A percentile compares a stretch with the other conserved stretches of the same genome.
phyloP scores from a whole-genome alignment of 2,329 filamentous ascomycete genomes.

The Lanzia echinophila region DNA sequence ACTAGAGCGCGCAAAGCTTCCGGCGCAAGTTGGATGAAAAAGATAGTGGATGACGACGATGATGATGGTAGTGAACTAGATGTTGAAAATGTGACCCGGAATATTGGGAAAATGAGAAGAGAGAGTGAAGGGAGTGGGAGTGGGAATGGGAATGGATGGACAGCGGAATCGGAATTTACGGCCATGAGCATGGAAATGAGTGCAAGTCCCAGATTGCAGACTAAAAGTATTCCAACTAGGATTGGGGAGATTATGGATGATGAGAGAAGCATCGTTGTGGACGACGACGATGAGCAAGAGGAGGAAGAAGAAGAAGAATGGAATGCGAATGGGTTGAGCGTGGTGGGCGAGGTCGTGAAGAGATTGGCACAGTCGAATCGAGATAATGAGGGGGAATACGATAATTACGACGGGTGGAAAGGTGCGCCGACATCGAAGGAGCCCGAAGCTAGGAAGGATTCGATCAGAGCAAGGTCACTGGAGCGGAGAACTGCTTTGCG shows the following conservation, averaged over 20 bases:
- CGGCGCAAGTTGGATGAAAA: conserved; percentile 3
- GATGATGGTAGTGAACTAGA: conserved; percentile 2
- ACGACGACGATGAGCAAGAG: conserved; percentile 4
- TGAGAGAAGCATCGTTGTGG: conserved; percentile 14
- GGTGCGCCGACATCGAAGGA: background rate
- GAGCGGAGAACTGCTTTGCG: conserved; percentile 5
- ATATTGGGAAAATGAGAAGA: conserved; percentile 8
- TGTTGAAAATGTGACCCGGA: conserved; percentile 6
- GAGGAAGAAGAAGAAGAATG: background rate
- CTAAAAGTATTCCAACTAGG: conserved; percentile 11
- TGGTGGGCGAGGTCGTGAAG: background rate
- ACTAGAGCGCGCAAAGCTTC: background rate
- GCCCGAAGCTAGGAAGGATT: background rate
- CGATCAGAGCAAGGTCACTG: background rate
- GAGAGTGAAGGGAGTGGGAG: conserved; percentile 14
- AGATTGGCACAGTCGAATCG: background rate
- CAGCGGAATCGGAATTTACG: conserved; percentile 27
- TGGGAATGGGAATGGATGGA: conserved; percentile 19
- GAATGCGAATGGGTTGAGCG: background rate
- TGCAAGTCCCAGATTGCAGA: conserved; percentile 14
- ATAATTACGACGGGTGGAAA: background rate
- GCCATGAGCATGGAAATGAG: conserved; percentile 21
- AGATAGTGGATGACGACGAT: background rate
- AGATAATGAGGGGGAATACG: background rate
- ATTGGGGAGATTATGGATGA: conserved; percentile 23